Evolutionary conservation across 2,329 filamentous ascomycete genomes (phyloP), one percentile per base, ranked within the genome.

Genomic region (Hypoxylon sp.): DNA sequence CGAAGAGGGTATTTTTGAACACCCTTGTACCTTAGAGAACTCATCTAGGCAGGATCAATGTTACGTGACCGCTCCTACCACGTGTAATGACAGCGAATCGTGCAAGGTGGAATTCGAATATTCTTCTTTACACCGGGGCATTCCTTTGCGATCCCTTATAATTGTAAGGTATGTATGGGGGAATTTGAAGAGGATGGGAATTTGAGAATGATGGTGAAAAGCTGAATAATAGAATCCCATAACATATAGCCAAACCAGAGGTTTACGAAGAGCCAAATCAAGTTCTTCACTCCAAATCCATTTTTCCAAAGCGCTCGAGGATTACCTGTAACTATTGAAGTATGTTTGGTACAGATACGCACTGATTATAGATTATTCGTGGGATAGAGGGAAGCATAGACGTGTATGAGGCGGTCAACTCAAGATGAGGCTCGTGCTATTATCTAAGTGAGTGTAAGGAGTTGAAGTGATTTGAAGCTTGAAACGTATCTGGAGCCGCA

Each of bases 401-500:
- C 34, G 25, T 23, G 7, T 30, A 28, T 51, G 28, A 65, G 53
- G 65, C 52, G 48, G 62, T 65, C 50, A 61, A 60, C 36, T 65
- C 30, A 45, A 46, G 60, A 49, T 60, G 60, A 60, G 59, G 67
- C 49, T 69, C 51, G 66, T 63, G 62, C 56, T 59, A 19, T 46
- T 43, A 19, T 46, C 36, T 60, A 55, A 48, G 23, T 48, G 21
- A 56, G 48, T 49, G 50, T 49, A 68, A 61, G 56, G 62, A 65
- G 23, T 60, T 51, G 11, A 64, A 36, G 32, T 58, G 59, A 67
- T 58, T 67, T 51, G 55, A 60, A 70, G 64, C 50, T 70, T 72
- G 70, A 72, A 72, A 72, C 70, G 56, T 32, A 58, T 45, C 65
- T 68, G 60, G 64, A 69, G 67, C 63, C 67, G 68, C 69, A 71